A percentile compares a stretch with the other conserved stretches of the same genome.
Conservation (phyloP, 768 basidiomycete genomes). For the Jaapia argillacea region DNA sequence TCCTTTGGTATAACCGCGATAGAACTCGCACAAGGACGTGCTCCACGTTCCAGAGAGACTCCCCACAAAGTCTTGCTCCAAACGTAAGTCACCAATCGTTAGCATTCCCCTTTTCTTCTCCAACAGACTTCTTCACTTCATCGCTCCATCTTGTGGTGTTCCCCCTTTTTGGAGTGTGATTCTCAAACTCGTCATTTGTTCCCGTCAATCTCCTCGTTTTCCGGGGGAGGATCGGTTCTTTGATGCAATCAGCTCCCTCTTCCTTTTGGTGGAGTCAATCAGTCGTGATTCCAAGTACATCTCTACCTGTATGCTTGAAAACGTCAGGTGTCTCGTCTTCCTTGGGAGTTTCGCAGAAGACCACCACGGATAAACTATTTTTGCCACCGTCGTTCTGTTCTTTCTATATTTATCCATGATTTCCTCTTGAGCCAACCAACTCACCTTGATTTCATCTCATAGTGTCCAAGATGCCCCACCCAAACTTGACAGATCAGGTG, state of each 20-base stretch:
- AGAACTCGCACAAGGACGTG: constrained; percentile 79
- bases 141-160: no score
- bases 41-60: constrained; percentile 72
- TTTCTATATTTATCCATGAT: constrained; percentile 1
- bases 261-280: no score
- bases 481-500: constrained; percentile 62
- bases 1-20: constrained; percentile 93
- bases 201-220: neutral
- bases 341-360: no score
- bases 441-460: neutral
- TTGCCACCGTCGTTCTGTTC: no score
- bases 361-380: no score
- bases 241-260: no score
- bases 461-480: constrained; percentile 77
- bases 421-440: neutral
- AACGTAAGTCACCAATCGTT: constrained; percentile 54
- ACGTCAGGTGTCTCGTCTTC: no score
- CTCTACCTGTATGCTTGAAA: no score
- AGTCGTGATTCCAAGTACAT: no score
- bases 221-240: no score
- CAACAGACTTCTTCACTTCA: no score
- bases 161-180: neutral
- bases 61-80: constrained; percentile 66
- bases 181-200: neutral
- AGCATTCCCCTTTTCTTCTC: neutral